phyloP scores from a whole-genome alignment of 2,329 filamentous ascomycete genomes.

The Tolypocladium cylindrosporum region DNA sequence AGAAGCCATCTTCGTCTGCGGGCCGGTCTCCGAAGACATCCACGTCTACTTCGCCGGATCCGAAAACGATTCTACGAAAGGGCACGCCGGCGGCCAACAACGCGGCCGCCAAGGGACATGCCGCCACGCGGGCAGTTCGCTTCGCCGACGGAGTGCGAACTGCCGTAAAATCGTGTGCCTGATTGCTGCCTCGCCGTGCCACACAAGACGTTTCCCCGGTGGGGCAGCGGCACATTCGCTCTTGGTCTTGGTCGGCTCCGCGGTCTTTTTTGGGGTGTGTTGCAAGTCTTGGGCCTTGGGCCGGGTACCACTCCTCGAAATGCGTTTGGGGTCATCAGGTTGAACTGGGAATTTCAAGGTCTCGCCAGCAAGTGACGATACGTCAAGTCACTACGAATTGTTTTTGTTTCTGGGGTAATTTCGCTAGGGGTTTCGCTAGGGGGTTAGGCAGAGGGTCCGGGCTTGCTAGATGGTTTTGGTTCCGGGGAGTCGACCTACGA shows the following conservation, averaged over 20 bases:
- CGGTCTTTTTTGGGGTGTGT: background rate
- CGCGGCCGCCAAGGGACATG: conserved; percentile 23
- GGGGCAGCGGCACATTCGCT: background rate
- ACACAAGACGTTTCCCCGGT: background rate
- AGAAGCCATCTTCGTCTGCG: conserved; percentile 41
- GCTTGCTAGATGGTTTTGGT: conserved; percentile 16
- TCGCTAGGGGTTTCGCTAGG: background rate
- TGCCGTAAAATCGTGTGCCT: conserved; percentile 27
- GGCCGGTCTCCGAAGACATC: conserved; percentile 48
- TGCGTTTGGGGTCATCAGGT: background rate
- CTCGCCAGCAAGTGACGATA: conserved; percentile 21
- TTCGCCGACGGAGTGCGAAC: conserved; percentile 29
- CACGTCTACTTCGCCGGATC: conserved; percentile 26
- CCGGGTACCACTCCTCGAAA: conserved; percentile 1
- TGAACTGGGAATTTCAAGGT: conserved; percentile 8
- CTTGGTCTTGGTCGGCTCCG: background rate
- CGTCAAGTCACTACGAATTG: conserved; percentile 19
- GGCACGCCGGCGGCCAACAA: conserved; percentile 25
- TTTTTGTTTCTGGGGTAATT: conserved; percentile 9
- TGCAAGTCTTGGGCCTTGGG: background rate
- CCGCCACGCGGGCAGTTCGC: conserved; percentile 28
- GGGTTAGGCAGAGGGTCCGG: background rate
- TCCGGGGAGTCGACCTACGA: background rate
- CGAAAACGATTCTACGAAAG: conserved; percentile 34
- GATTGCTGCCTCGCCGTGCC: conserved; percentile 11